Conservation (phyloP, 2,329 filamentous ascomycete genomes). For the Penicillium oxalicum region DNA sequence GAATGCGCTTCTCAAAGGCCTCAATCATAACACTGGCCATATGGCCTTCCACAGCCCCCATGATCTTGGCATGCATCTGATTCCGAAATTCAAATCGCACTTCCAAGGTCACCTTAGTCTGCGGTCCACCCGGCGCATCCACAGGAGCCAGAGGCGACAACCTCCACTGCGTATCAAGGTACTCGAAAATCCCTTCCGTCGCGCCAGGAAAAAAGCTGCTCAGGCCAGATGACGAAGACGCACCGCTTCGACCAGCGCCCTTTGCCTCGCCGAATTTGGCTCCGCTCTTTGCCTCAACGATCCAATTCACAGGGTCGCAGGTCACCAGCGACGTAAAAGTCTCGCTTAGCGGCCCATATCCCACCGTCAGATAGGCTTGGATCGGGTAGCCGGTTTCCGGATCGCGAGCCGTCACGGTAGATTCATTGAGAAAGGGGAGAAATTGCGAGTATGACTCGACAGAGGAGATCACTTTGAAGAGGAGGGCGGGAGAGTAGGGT, state of each 20-base stretch:
- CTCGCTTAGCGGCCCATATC: slow-evolving; percentile 79
- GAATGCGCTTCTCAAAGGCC: slow-evolving; percentile 81
- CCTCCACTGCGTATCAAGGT: slow-evolving; percentile 41
- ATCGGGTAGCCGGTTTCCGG: slow-evolving; percentile 51
- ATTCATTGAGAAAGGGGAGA: slow-evolving; percentile 82
- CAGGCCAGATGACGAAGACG: slow-evolving; percentile 27
- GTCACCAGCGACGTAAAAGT: slow-evolving; percentile 73
- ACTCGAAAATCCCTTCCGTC: slow-evolving; percentile 46
- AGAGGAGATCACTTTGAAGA: slow-evolving; percentile 85
- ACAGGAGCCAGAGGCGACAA: slow-evolving; percentile 31
- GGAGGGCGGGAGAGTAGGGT: slow-evolving; percentile 61
- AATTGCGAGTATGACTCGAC: slow-evolving; percentile 78
- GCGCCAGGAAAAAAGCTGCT: slow-evolving; percentile 30
- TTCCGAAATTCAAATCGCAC: slow-evolving; percentile 83
- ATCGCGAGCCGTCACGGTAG: slow-evolving; percentile 71
- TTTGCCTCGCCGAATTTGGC: slow-evolving; percentile 38
- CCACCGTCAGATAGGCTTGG: slow-evolving; percentile 72
- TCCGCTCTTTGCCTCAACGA: slow-evolving; percentile 64
- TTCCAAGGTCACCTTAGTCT: slow-evolving; percentile 68
- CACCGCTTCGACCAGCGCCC: slow-evolving; percentile 61
- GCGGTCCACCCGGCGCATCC: slow-evolving; percentile 29
- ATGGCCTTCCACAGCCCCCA: slow-evolving; percentile 73
- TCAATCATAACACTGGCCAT: slow-evolving; percentile 84
- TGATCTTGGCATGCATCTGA: slow-evolving; percentile 78
- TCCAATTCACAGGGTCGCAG: slow-evolving; percentile 61